Evolutionary conservation across 352 stramenopile species (phyloP), one percentile per base, ranked within the genome.

Genomic region (Peronospora destructor): DNA sequence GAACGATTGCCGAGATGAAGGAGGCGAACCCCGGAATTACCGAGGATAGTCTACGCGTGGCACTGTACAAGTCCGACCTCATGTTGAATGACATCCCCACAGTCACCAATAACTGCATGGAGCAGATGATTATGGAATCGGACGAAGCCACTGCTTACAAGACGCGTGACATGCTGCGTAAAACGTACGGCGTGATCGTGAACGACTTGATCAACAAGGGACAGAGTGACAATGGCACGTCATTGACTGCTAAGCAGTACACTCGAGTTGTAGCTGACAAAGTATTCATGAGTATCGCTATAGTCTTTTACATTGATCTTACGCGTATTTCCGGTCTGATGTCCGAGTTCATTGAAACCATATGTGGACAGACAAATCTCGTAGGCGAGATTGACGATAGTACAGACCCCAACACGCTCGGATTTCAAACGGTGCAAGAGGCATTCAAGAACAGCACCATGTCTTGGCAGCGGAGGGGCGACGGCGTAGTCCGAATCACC

Each of bases 321-420:
- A 70, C 61, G 30, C 56, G 61, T 38, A 59, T 70, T 38, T 57
- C 56, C 4, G 56, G 52, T 23, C 8, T 64, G 34, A 11, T 66
- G 7, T 58, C 61, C 34, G 61, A 71, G 49, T 71, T 59, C 28
- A 71, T 71, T 34, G 39, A 71, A 35, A 47, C 29, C 2, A 65
- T 68, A 26, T 68, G 60, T 19, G 60, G 60, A 4, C 60, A 55
- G 6, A 68, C 60, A 19, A 50, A 68, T 32, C 30, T 68, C 13
- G 11, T 68, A 4, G 60, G 60, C 0, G 65, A 78, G 36, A 64
- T 78, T 26, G 70, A 78, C 34, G 68, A 84, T 36, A 72, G 72
- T 3, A 61, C 60, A 0, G 48, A 74, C 1, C 56, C 68, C 17
- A 40, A 71, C 30, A 74, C 71, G 0, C 63, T 87, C 5, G 75